Evolutionary conservation across 2,329 filamentous ascomycete genomes (phyloP), one percentile per base, ranked within the genome.

Genomic region (Talaromyces pinophilus): DNA sequence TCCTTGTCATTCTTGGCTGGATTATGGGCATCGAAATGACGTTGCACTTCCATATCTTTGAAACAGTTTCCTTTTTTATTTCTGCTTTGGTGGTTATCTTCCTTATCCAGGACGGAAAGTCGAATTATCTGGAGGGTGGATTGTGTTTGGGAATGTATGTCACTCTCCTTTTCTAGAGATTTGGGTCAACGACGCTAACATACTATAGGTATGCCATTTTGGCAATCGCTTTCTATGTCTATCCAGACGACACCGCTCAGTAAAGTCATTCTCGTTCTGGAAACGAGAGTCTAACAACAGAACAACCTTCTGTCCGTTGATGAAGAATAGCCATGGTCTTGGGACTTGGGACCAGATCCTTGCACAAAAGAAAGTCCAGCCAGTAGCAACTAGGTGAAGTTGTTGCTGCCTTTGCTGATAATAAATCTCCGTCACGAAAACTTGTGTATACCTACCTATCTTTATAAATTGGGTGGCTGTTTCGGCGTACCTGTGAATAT

Each of bases 91-190:
- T 93, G 38, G 90, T 92, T 40, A 91, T 80, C 8, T 65, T 93
- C 88, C 78, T 90, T 2, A 89, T 93, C 52, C 89, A 92, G 74
- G 92, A 94, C 73, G 92, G 92, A 73, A 92, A 91, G 78, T 92
- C 88, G 15, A 95, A 94, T 78, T 94, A 94, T 71, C 85, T 94
- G 25, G 91, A 94, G 77, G 91, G 91, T 54, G 90, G 90, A 59
- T 90, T 94, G 87, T 85, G 88, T 65, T 70, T 85, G 68, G 83
- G 83, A 74, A 81, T 84, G 83, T 84, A 79, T 68, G 79, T 82
- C 60, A 30, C 28, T 40, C 11, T 40, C 60, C 25, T 15, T 19
- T 40, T 38, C 13, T 5, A 22, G n/a, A 22, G 5, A 1, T 57
- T 15, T 57, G 28, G 13, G 15, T 19, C 22, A 52, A 13, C 13